Evolutionary conservation across 805 yeast species (phyloP), one percentile per base, ranked within the genome.

Genomic region (Brettanomyces bruxellensis): DNA sequence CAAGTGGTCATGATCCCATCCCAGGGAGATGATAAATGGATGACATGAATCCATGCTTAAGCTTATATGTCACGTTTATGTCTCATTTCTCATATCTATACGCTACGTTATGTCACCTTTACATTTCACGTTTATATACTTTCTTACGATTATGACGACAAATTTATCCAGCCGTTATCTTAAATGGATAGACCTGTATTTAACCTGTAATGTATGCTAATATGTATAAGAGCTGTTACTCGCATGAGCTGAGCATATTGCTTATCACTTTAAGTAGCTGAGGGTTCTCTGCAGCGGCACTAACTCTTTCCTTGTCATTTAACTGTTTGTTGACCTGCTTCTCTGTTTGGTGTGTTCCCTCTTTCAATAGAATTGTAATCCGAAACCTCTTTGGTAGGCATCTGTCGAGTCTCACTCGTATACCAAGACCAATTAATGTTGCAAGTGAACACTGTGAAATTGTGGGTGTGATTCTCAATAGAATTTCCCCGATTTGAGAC

Each of bases 221-320:
- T 18, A 18, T 18, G 18, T 18, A 18, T 18, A 18, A n/a, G 38
- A 18, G 14, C 23, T 35, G 23, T 35, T 18, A 43, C 23, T 38
- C n/a, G 36, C 99, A 93, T 3, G 93, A 83, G 35, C 85, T 74
- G 48, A 93, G 72, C 99, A 93, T 93, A 51, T 84, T 88, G 54
- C 89, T 84, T 36, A 93, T 85, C n/a, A 93, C 99, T 30, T 81
- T 75, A 37, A 90, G 68, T 39, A 93, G 70, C 68, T 93, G 99
- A 47, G 86, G 95, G 58, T 93, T 93, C 59, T 93, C 99, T 64
- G 98, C 90, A 0, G 99, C 99, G 25, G 99, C 99, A 32, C 96
- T 95, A 0, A 93, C 97, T 51, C 99, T 72, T 66, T 93, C 99
- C 67, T 93, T 93, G 61, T 93, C 99, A 59, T 93, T 93, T 49